Evolutionary conservation across 352 stramenopile genomes (phyloP), one percentile per base, ranked within the genome.

Genomic region (Phytophthora pini): DNA sequence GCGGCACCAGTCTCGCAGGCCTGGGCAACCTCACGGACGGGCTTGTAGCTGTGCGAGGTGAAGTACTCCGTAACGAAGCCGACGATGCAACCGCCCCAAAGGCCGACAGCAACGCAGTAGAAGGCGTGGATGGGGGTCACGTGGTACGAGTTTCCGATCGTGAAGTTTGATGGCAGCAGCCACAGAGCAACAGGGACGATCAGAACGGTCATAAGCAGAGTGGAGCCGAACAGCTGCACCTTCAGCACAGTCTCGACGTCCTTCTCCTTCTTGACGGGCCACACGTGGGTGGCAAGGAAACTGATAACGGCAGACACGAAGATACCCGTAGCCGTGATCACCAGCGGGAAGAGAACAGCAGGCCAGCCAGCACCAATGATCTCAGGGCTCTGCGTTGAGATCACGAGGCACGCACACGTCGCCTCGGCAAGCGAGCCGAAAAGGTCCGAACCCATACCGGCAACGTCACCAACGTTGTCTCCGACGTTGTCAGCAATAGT

Each of bases 401-500:
- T 98, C 12, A 99, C 96, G 44, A 99, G 86, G 39, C 96, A 97
- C n/a, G 98, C 97, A 77, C 97, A 99, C 54, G 97, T 99, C n/a
- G 97, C 89, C 74, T 99, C 97, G 39, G 97, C 98, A 65, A 99
- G 98, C 65, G 94, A 99, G 71, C 97, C 98, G 75, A 99, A 99
- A 11, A 99, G 89, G 95, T 99, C 98, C 57, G 96, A 98, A 39
- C 98, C 98, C 98, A 99, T 99, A 83, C 98, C 98, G 47, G 97
- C 98, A 51, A 99, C 97, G 84, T 99, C 98, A 81, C 98, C 97
- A 29, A 99, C 98, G 73, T 99, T 99, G 86, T 99, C 97, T 76
- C 98, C 98, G 45, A 99, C 98, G 77, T 99, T 99, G 82, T 99
- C 98, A 24, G 98, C 97, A 90, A 99, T 99, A 4, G 96, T 99